These are phyloP conservation scores for Boletus eberwhitei DNA, from an alignment of 768 basidiomycete species.

Conservation along the genomic window DNA sequence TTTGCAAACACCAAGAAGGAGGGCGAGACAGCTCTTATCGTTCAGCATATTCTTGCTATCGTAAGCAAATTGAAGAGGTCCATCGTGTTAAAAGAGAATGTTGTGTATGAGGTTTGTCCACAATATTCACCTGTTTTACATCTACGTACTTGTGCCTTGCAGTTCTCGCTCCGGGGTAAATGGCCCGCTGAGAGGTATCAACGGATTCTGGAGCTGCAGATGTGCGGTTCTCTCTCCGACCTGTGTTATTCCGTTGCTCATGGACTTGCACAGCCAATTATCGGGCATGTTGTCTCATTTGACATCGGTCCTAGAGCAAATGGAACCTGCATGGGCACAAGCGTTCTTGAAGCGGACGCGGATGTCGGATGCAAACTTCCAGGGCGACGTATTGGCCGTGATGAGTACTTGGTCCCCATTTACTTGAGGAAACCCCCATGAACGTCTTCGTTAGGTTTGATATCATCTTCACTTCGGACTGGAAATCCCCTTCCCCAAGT, in stretches of 20 bases:
- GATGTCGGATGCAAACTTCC: conserved; percentile 74
- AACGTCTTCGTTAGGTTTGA: conserved; percentile 50
- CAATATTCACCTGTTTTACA: background rate
- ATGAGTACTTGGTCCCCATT: conserved; percentile 48
- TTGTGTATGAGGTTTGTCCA: conserved; percentile 58
- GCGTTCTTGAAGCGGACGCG: conserved; percentile 75
- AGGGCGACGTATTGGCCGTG: conserved; percentile 82
- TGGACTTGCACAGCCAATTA: conserved; percentile 49
- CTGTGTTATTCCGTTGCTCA: background rate
- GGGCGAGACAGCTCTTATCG: conserved; percentile 50
- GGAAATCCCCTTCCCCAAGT: conserved; percentile 81
- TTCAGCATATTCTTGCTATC: conserved; percentile 68
- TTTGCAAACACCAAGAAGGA: conserved; percentile 57
- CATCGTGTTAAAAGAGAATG: conserved; percentile 51
- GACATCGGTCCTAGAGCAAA: conserved; percentile 64
- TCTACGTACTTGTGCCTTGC: background rate
- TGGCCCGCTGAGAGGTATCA: conserved; percentile 84
- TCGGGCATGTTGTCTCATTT: conserved; percentile 69
- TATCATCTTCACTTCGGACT: conserved; percentile 70
- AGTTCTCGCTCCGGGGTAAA: conserved; percentile 73
- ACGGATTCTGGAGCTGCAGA: conserved; percentile 60
- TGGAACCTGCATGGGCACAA: conserved; percentile 74
- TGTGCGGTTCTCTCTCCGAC: conserved; percentile 40
- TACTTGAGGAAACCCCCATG: background rate
- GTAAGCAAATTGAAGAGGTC: conserved; percentile 70